A percentile compares a stretch with the other conserved stretches of the same genome.
Evolutionary conservation across 2,329 filamentous ascomycete species (phyloP).

Genomic region (Lasiodiplodia theobromae): DNA sequence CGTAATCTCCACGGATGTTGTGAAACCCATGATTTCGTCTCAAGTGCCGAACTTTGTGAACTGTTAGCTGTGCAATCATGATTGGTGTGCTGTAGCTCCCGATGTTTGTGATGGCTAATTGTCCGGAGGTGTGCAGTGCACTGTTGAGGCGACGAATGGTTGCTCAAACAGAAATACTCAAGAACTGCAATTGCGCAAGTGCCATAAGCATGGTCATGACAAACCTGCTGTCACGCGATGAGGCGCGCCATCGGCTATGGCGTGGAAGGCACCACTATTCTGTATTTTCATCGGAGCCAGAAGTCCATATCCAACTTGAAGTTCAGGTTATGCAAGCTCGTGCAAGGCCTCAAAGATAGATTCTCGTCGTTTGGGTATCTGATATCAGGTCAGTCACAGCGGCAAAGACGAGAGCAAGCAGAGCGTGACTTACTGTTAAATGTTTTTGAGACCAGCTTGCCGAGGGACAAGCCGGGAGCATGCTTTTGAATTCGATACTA

Average conservation of each 20-base stretch:
- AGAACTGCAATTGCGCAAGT: not conserved
- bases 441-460: slow-evolving; percentile 2
- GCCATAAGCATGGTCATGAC: not conserved
- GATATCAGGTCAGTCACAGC: not conserved
- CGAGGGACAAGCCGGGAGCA: slow-evolving; percentile 22
- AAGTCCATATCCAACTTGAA: not conserved
- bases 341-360: not conserved
- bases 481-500: slow-evolving; percentile 19
- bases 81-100: not conserved
- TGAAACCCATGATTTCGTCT: not conserved
- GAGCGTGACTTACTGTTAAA: slow-evolving; percentile 4
- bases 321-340: not conserved
- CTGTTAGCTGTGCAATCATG: not conserved
- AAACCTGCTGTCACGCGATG: not conserved
- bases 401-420: not conserved
- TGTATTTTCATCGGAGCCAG: not conserved
- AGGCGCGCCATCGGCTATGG: not conserved
- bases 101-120: not conserved
- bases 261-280: not conserved
- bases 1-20: not conserved
- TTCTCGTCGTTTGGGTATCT: not conserved
- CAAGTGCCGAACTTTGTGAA: not conserved
- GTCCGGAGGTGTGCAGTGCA: not conserved
- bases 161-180: not conserved
- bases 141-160: not conserved